A percentile compares a stretch with the other conserved stretches of the same genome.
These are phyloP conservation scores for Verticillium zaregamsianum DNA, from an alignment of 2,329 filamentous ascomycete species.

Conservation along the genomic window DNA sequence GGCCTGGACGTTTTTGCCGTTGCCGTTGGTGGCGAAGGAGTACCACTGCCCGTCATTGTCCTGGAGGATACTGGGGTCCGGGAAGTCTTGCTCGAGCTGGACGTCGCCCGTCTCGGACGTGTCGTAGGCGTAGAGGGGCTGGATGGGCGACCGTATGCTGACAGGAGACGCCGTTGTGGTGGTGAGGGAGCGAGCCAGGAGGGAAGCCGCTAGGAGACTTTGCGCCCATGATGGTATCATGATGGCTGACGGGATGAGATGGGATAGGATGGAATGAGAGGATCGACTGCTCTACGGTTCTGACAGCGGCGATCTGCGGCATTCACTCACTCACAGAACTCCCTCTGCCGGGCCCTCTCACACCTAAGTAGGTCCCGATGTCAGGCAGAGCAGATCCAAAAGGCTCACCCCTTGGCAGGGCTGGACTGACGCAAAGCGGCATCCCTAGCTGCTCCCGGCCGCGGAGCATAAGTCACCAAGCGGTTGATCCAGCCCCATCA, in stretches of 20 bases:
- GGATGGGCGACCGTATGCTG: not conserved
- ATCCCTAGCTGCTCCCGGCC: not conserved
- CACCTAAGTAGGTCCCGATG: not conserved
- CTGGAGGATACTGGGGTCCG: conserved; percentile 50
- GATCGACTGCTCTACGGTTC: not conserved
- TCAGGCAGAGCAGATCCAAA: not conserved
- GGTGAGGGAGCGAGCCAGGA: conserved; percentile 4
- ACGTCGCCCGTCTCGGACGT: conserved; percentile 1
- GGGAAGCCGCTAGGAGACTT: conserved; percentile 1
- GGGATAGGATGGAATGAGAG: not conserved
- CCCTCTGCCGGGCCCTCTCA: not conserved
- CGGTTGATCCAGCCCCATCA: not conserved
- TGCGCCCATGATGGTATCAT: conserved; percentile 5
- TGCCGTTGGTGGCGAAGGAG: conserved; percentile 52
- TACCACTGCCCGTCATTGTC: conserved; percentile 46
- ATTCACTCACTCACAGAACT: not conserved
- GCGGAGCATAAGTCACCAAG: not conserved
- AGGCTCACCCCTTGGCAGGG: not conserved
- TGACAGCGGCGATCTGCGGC: not conserved
- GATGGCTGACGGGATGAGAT: not conserved
- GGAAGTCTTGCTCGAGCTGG: conserved; percentile 40
- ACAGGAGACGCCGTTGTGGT: conserved; percentile 2
- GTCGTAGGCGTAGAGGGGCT: conserved; percentile 7
- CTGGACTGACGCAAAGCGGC: not conserved
- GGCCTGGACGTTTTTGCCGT: conserved; percentile 47